Evolutionary conservation across 192 early-diverging fungal species (phyloP).

Genomic region (Coemansia sp.): DNA sequence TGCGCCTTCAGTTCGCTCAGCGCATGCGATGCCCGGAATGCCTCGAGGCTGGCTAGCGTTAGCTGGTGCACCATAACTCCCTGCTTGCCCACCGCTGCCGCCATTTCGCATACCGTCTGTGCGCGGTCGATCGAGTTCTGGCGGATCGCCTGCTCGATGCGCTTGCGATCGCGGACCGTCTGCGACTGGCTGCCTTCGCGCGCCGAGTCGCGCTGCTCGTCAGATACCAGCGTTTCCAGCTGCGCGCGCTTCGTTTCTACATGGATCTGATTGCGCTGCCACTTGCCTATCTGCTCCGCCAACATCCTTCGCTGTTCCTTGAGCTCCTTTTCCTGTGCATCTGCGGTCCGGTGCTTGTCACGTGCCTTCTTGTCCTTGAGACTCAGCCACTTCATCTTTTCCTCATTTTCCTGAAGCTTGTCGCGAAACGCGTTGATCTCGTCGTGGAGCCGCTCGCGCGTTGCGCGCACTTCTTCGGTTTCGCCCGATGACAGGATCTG

Average conservation of each 20-base stretch:
- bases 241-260: slow-evolving; percentile 32
- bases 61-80: slow-evolving; percentile 13
- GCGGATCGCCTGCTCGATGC: slow-evolving; percentile 9
- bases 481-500: slow-evolving; percentile 40
- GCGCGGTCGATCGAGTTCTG: slow-evolving; percentile 31
- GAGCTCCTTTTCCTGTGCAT: slow-evolving; percentile 35
- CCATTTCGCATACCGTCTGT: slow-evolving; percentile 8
- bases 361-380: slow-evolving; percentile 30
- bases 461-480: slow-evolving; percentile 35
- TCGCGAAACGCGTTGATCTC: slow-evolving; percentile 36
- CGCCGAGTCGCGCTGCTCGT: slow-evolving; percentile 18
- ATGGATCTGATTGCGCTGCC: slow-evolving; percentile 30
- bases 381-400: slow-evolving; percentile 27
- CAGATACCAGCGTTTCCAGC: slow-evolving; percentile 20
- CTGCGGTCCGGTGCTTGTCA: slow-evolving; percentile 25
- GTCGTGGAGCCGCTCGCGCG: slow-evolving; percentile 19
- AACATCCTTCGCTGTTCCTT: slow-evolving; percentile 15
- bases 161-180: slow-evolving; percentile 9
- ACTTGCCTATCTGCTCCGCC: slow-evolving; percentile 9
- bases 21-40: slow-evolving; percentile 9
- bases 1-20: slow-evolving; percentile 19
- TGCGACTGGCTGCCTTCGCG: background rate
- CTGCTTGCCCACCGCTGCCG: background rate
- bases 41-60: slow-evolving; percentile 14
- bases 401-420: slow-evolving; percentile 28